Evolutionary conservation across 768 basidiomycete species (phyloP), one percentile per base, ranked within the genome.

Genomic region (Russula sp.): DNA sequence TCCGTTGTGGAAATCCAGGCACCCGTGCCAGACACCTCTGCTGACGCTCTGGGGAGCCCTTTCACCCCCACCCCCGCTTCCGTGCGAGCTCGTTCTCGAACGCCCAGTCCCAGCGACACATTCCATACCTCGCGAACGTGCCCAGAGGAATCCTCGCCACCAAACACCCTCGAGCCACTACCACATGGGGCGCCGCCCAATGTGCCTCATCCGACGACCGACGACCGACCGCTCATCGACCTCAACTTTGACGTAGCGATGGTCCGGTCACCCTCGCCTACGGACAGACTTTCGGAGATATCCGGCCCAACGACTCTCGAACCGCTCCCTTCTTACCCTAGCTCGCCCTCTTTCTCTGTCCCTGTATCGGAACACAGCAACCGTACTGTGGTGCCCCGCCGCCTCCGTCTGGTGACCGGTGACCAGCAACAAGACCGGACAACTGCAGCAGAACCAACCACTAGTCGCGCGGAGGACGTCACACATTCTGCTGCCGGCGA

Each of bases 61-160:
- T 42, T 55, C 41, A 63, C 62, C 13, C 57, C 62, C 1, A 63
- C 62, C 16, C 62, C 58, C 11, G 46, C 22, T 48, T 63, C 58
- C 2, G 29, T 63, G 32, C 52, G 14, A 7, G 22, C 7, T 8
- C 18, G 2, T 35, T 35, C 46, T 48, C 51, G 22, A 16, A 48
- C n/a, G 11, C 10, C 58, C 25, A 29, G 41, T 18, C 39, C 16
- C 22, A 13, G 39, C 2, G 7, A 16, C 9, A 18, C 61, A 22
- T 63, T 54, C 20, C 16, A 54, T 25, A 55, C 62, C 6, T 13
- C 52, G 20, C 32, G 18, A 36, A 2, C 39, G 6, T 35, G 13
- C 39, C 18, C 34, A 0, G 58, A 54, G 13, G 50, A 22, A 13
- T 1, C 43, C 16, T 41, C 50, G 35, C 2, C n/a, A 42, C 29